Percentiles rank a stretch among this genome's conserved stretches.
phyloP scores from a whole-genome alignment of 352 stramenopile species.

The Globisporangium uncinulatum region DNA sequence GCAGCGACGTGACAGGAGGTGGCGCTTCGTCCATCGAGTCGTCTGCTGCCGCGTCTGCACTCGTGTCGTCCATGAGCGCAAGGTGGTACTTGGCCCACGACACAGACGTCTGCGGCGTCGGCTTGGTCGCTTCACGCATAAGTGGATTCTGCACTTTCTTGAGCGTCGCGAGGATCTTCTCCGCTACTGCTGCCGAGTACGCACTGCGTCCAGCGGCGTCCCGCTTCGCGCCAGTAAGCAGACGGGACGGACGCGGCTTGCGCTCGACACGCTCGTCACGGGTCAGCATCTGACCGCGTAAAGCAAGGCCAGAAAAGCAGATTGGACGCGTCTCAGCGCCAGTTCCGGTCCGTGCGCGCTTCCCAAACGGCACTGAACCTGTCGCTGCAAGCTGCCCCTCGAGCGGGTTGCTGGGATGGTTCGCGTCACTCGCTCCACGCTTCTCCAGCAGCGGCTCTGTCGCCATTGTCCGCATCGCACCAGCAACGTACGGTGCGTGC shows the following conservation, averaged over 20 bases:
- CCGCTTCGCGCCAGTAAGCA: conserved; percentile 66
- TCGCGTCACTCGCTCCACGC: conserved; percentile 16
- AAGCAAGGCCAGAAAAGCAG: conserved; percentile 25
- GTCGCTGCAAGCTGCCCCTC: conserved; percentile 19
- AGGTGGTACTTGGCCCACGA: conserved; percentile 87
- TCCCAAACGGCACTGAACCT: conserved; percentile 30
- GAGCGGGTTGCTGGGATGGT: conserved; percentile 9
- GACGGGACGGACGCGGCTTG: conserved; percentile 57
- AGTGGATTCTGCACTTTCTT: conserved; percentile 81
- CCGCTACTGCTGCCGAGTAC: conserved; percentile 67
- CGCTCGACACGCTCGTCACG: conserved; percentile 48
- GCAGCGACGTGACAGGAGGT: conserved; percentile 51
- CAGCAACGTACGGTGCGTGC: conserved; percentile 31
- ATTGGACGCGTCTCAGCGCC: conserved; percentile 28
- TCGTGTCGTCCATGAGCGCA: conserved; percentile 31
- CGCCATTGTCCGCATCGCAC: conserved; percentile 24
- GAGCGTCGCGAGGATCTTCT: conserved; percentile 76
- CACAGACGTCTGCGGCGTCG: conserved; percentile 67
- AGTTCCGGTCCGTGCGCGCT: conserved; percentile 31
- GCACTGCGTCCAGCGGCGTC: conserved; percentile 51
- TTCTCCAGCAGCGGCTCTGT: conserved; percentile 9
- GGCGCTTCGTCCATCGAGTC: conserved; percentile 28
- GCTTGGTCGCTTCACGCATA: conserved; percentile 65
- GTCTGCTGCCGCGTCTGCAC: conserved; percentile 1
- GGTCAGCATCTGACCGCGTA: conserved; percentile 31